phyloP scores from a whole-genome alignment of 305 asterid genomes.

The Andrographis paniculata region DNA sequence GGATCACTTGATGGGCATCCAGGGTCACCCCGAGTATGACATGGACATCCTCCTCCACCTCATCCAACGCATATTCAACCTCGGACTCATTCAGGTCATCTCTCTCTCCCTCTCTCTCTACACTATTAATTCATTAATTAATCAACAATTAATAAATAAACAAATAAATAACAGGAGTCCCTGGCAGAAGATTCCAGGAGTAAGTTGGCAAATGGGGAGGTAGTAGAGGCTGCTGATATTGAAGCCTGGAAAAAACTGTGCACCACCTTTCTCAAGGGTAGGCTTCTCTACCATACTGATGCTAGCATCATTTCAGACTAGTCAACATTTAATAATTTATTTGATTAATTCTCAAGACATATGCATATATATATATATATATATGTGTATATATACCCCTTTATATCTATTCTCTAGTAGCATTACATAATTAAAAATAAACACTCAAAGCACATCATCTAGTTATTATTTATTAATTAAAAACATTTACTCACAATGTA shows the following conservation, averaged over 20 bases:
- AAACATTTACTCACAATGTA: too few relatives aligned
- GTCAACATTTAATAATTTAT: too few relatives aligned
- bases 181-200: conserved; percentile 30
- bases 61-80: conserved; percentile 31
- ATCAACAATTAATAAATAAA: too few relatives aligned
- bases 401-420: too few relatives aligned
- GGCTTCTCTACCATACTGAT: conserved; percentile 9
- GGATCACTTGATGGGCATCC: conserved; percentile 62
- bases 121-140: background rate
- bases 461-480: too few relatives aligned
- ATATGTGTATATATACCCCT: too few relatives aligned
- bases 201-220: conserved; percentile 25
- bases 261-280: conserved; percentile 52
- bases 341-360: too few relatives aligned
- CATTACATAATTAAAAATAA: too few relatives aligned
- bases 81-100: conserved; percentile 30
- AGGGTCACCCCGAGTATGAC: conserved; percentile 68
- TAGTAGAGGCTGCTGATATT: too few relatives aligned
- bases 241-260: conserved; percentile 49
- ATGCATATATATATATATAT: too few relatives aligned
- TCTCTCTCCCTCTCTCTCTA: background rate
- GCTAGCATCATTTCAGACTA: too few relatives aligned
- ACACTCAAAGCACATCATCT: too few relatives aligned
- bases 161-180: conserved; percentile 23
- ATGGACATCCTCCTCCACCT: conserved; percentile 45